Evolutionary conservation across 805 yeast species (phyloP).

Genomic region (Nakazawaea holstii): DNA sequence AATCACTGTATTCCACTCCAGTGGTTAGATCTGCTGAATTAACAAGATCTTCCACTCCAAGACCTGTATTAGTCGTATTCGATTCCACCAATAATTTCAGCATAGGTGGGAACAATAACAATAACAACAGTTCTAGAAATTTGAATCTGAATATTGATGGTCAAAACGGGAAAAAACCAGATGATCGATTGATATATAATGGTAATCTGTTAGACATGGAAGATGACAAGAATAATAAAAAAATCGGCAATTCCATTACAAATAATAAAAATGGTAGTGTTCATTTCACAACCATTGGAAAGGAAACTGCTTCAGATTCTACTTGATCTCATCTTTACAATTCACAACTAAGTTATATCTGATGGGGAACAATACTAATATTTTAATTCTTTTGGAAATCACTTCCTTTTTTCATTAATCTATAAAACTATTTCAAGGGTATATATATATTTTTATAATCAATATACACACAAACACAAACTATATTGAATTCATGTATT

Average conservation of each 20-base stretch:
- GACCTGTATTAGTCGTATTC: constrained; percentile 15
- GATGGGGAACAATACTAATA: too few relatives aligned
- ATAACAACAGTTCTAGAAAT: background rate
- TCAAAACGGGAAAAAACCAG: constrained; percentile 17
- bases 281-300: background rate
- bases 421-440: too few relatives aligned
- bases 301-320: background rate
- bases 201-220: constrained; percentile 52
- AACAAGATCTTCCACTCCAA: constrained; percentile 10
- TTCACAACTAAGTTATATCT: too few relatives aligned
- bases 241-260: background rate
- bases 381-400: too few relatives aligned
- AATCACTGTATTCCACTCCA: constrained; percentile 8
- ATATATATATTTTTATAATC: too few relatives aligned
- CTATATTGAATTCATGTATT: too few relatives aligned
- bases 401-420: too few relatives aligned
- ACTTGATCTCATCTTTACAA: too few relatives aligned
- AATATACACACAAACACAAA: too few relatives aligned
- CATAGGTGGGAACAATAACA: constrained; percentile 6
- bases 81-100: constrained; percentile 21
- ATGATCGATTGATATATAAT: constrained; percentile 45
- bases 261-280: background rate
- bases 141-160: constrained; percentile 9
- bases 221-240: constrained; percentile 32
- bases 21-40: constrained; percentile 6